A percentile compares a stretch with the other conserved stretches of the same genome.
Conservation (phyloP, 2,329 filamentous ascomycete species). For the Trichoderma afroharzianum region DNA sequence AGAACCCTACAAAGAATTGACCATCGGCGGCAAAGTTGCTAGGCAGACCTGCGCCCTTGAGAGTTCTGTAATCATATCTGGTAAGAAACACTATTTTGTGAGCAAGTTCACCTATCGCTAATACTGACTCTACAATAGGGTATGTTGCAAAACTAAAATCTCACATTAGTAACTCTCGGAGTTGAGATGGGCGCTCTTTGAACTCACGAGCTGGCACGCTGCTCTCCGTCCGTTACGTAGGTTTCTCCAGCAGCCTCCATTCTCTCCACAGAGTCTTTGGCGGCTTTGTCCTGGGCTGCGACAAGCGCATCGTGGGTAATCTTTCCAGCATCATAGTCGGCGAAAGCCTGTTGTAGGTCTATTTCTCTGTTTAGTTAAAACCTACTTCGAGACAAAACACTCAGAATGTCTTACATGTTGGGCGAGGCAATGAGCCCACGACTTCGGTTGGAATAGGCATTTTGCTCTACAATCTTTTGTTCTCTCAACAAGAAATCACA, state of each 20-base stretch:
- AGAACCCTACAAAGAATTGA: slow-evolving; percentile 13
- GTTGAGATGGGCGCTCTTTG: neutral
- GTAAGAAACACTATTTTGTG: neutral
- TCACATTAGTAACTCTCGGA: neutral
- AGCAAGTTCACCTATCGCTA: neutral
- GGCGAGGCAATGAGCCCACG: slow-evolving; percentile 14
- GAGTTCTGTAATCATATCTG: neutral
- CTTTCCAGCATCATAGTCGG: slow-evolving; percentile 15
- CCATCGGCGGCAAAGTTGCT: slow-evolving; percentile 15
- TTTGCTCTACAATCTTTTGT: neutral
- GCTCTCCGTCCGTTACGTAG: slow-evolving; percentile 18
- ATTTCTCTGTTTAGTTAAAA: neutral
- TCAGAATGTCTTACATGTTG: neutral
- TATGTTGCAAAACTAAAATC: slow-evolving; percentile 18
- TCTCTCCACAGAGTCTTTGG: slow-evolving; percentile 15
- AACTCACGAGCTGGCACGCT: slow-evolving; percentile 16
- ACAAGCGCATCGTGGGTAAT: slow-evolving; percentile 12
- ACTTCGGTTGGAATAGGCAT: slow-evolving; percentile 16
- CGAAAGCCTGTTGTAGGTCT: slow-evolving; percentile 17
- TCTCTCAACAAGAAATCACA: too few relatives aligned
- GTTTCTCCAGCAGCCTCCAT: slow-evolving; percentile 15
- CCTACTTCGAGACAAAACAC: too few relatives aligned
- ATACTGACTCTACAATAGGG: slow-evolving; percentile 14
- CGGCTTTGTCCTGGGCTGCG: slow-evolving; percentile 10
- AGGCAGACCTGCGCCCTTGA: slow-evolving; percentile 12